Evolutionary conservation across 495 filamentous ascomycete genomes (phyloP).

Genomic region (Chaetomium cochliodes): DNA sequence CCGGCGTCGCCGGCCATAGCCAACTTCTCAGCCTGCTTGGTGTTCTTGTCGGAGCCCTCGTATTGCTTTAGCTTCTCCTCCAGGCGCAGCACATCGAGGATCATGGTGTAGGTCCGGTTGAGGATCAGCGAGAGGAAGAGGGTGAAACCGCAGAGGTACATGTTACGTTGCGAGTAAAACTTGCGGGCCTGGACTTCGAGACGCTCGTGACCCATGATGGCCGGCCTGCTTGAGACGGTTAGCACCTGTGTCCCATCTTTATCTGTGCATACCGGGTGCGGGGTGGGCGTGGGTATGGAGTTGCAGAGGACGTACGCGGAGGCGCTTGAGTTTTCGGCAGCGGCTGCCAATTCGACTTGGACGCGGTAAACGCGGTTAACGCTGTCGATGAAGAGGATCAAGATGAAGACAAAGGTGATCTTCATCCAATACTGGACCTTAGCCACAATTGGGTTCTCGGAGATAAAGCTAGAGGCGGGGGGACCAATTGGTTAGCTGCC

Average conservation of each 20-base stretch:
- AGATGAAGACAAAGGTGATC: slow-evolving; percentile 98
- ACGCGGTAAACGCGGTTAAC: slow-evolving; percentile 98
- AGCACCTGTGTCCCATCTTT: slow-evolving; percentile 21
- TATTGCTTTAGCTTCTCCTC: slow-evolving; percentile 88
- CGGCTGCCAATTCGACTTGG: slow-evolving; percentile 74
- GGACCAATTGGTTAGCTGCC: not conserved
- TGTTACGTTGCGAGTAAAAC: slow-evolving; percentile 99
- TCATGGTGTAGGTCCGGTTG: slow-evolving; percentile 98
- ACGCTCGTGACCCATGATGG: slow-evolving; percentile 82
- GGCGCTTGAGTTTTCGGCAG: slow-evolving; percentile 46
- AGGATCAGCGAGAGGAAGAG: slow-evolving; percentile 98
- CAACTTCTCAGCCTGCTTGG: slow-evolving; percentile 72
- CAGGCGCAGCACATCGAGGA: slow-evolving; percentile 87
- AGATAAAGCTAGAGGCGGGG: slow-evolving; percentile 57
- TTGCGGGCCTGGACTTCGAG: slow-evolving; percentile 99
- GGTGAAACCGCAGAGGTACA: slow-evolving; percentile 99
- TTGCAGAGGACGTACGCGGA: slow-evolving; percentile 30
- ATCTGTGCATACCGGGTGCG: not conserved
- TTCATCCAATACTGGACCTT: slow-evolving; percentile 57
- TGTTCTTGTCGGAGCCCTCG: slow-evolving; percentile 70
- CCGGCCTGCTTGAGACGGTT: slow-evolving; percentile 45
- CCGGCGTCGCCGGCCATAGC: slow-evolving; percentile 68
- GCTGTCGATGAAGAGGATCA: slow-evolving; percentile 97
- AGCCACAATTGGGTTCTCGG: slow-evolving; percentile 68
- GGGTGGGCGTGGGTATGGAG: not conserved